A percentile compares a stretch with the other conserved stretches of the same genome.
Conservation (phyloP, 352 stramenopile genomes). For the Halophytophthora batemanensis region DNA sequence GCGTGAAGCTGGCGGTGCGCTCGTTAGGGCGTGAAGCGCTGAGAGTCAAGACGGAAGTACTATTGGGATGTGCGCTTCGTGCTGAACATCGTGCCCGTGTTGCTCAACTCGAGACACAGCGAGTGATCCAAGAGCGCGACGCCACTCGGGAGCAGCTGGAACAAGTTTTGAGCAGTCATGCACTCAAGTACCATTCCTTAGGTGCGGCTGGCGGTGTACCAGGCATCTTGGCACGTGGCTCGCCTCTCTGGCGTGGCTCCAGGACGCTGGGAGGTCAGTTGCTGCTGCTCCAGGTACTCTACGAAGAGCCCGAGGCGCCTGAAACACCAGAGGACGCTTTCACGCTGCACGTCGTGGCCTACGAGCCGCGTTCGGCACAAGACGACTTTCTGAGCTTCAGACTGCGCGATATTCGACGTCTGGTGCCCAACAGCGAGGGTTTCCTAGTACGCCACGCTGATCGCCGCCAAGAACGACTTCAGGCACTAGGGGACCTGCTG, state of each 20-base stretch:
- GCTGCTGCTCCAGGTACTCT: conserved; percentile 59
- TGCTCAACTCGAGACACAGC: conserved; percentile 39
- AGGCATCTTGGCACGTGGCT: conserved; percentile 48
- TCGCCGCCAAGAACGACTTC: conserved; percentile 28
- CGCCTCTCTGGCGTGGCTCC: conserved; percentile 38
- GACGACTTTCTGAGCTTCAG: conserved; percentile 48
- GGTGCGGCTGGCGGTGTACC: conserved; percentile 40
- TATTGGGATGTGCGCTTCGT: conserved; percentile 43
- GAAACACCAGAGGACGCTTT: conserved; percentile 25
- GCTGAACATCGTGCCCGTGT: conserved; percentile 56
- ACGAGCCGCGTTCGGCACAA: conserved; percentile 25
- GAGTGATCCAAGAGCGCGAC: conserved; percentile 31
- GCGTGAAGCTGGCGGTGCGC: conserved; percentile 51
- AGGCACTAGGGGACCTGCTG: conserved; percentile 46
- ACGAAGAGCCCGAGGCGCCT: conserved; percentile 36
- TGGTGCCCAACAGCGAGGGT: conserved; percentile 47
- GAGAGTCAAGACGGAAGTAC: conserved; percentile 54
- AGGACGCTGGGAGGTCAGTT: conserved; percentile 37
- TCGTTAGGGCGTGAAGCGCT: conserved; percentile 66
- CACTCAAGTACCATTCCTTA: conserved; percentile 53
- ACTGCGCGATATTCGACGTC: conserved; percentile 45
- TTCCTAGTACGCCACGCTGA: conserved; percentile 19
- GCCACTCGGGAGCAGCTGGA: conserved; percentile 43
- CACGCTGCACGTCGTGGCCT: conserved; percentile 35
- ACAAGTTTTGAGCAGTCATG: conserved; percentile 42